phyloP scores from a whole-genome alignment of 2,329 filamentous ascomycete species.

The Paraphaeosphaeria sporulosa region DNA sequence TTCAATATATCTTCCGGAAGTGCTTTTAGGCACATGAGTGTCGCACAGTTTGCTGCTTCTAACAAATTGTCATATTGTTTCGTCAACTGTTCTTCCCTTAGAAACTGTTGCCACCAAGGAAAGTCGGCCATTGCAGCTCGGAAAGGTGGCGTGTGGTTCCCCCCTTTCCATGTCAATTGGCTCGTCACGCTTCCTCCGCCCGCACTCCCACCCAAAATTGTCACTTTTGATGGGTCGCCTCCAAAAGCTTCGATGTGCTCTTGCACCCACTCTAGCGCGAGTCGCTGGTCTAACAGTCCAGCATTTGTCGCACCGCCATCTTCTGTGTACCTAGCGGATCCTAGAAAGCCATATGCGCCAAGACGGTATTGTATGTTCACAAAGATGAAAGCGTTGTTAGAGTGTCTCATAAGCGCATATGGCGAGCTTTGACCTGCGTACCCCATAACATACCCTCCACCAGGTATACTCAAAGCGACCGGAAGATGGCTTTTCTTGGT shows the following conservation, averaged over 20 bases:
- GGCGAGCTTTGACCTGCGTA: constrained; percentile 26
- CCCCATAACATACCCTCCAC: constrained; percentile 39
- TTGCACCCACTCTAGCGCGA: constrained; percentile 65
- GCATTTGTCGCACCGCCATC: constrained; percentile 65
- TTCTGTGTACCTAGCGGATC: constrained; percentile 60
- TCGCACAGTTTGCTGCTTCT: constrained; percentile 31
- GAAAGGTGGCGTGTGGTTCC: constrained; percentile 44
- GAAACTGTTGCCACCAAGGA: constrained; percentile 48
- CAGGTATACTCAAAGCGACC: constrained; percentile 46
- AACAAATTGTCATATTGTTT: constrained; percentile 40
- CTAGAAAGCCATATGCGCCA: constrained; percentile 66
- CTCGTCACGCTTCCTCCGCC: constrained; percentile 62
- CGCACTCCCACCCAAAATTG: constrained; percentile 65
- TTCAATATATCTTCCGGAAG: constrained; percentile 19
- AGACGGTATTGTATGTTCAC: constrained; percentile 69
- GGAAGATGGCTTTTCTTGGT: constrained; percentile 31
- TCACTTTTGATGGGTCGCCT: constrained; percentile 63
- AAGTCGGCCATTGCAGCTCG: constrained; percentile 44
- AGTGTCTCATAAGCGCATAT: constrained; percentile 38
- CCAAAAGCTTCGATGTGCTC: constrained; percentile 58
- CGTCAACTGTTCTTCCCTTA: constrained; percentile 37
- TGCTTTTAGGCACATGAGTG: constrained; percentile 36
- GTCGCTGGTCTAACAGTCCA: constrained; percentile 68
- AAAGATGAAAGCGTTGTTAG: constrained; percentile 53
- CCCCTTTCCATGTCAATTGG: constrained; percentile 45